Evolutionary conservation across 2,329 filamentous ascomycete genomes (phyloP).

Genomic region (Phyllosticta citrichinensis): DNA sequence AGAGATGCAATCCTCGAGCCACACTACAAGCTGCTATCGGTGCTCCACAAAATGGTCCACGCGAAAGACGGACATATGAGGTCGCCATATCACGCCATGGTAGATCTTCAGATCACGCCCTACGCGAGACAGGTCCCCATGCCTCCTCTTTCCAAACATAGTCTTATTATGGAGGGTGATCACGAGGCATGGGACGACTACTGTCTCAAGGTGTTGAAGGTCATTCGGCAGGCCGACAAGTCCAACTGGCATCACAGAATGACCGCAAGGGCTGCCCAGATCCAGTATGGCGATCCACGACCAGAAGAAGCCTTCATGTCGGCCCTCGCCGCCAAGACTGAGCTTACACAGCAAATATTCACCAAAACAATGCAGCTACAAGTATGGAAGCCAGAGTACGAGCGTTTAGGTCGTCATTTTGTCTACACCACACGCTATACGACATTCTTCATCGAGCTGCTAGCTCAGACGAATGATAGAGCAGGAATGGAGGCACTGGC

Average conservation of each 20-base stretch:
- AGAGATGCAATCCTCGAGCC: conserved; percentile 78
- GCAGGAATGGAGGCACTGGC: conserved; percentile 67
- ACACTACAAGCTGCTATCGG: conserved; percentile 80
- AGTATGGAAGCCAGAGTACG: conserved; percentile 88
- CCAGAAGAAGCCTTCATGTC: conserved; percentile 37
- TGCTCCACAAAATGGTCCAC: conserved; percentile 71
- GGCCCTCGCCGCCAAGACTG: conserved; percentile 57
- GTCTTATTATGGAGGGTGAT: conserved; percentile 28
- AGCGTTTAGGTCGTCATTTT: conserved; percentile 75
- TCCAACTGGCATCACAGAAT: conserved; percentile 94
- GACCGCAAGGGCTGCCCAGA: conserved; percentile 60
- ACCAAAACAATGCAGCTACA: conserved; percentile 93
- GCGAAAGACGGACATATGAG: conserved; percentile 27
- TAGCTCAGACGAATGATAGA: conserved; percentile 66
- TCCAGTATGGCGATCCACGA: conserved; percentile 48
- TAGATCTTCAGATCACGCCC: conserved; percentile 42
- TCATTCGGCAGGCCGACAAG: conserved; percentile 63
- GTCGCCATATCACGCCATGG: conserved; percentile 35
- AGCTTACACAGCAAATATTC: conserved; percentile 75
- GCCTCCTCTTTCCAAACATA: conserved; percentile 18
- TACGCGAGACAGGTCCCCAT: conserved; percentile 44
- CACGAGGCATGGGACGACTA: conserved; percentile 49
- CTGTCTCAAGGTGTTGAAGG: conserved; percentile 51
- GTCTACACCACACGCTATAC: conserved; percentile 86
- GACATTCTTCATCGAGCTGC: conserved; percentile 65